Base-by-base conservation (phyloP, 2,329 filamentous ascomycete genomes). In the Cercospora sp. region DNA sequence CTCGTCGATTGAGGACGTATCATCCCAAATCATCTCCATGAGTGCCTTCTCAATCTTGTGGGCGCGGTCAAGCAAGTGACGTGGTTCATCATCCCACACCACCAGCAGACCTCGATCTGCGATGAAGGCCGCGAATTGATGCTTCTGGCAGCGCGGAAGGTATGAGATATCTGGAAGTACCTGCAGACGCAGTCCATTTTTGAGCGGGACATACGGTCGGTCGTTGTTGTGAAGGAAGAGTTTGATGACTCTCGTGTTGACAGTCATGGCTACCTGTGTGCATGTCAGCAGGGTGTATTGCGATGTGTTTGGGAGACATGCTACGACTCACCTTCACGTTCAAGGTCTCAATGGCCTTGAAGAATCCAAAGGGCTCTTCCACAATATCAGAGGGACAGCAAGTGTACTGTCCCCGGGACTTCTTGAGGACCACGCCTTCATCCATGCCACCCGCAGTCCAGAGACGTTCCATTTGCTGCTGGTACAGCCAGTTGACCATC, bases 41-140 rank as follows among this genome's bases (percentile, higher is more conserved):
- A 89, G 78, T 45, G 83, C 81, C 62, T 79, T 75, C 75, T 89
- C 85, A 37, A 89, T 81, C 53, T 80, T 80, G 63, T 82, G 80
- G 0, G 83, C 85, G 49, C 88, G 82, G 13, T 81, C 78, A 10
- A 89, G 78, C 16, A 89, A 77, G 66, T 85, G 83, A 70, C 84
- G 83, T 13, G 87, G 85, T 49, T 88, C 84, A 71, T 90, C 88
- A 53, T 88, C 88, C 88, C 88, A 90, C 26, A 89, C 86, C 5
- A 89, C 81, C n/a, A 89, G 77, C 45, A 88, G 81, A 53, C 82
- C 81, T n/a, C 82, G 80, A 70, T 88, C 86, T 68, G 85, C 82
- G 62, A 89, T 85, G 75, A 89, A 89, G 8, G 88, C 87, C n/a
- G 86, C 87, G 73, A 88, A 89, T 69, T 89, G 87, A 77, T 89